These are phyloP conservation scores for Cordyceps sp. DNA, from an alignment of 2,329 filamentous ascomycete species.

Conservation along the genomic window DNA sequence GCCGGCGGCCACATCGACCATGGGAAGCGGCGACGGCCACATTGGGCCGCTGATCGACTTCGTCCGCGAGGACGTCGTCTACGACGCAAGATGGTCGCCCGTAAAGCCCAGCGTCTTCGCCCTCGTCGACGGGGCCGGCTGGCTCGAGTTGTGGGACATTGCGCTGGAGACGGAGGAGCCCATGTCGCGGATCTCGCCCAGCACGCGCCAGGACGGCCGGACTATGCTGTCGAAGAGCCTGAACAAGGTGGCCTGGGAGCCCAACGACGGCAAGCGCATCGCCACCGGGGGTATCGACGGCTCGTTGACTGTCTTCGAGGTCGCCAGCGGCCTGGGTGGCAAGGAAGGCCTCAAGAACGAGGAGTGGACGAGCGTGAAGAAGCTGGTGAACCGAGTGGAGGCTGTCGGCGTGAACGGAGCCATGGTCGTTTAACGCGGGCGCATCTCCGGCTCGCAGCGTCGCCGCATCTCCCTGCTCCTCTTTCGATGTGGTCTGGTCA, in stretches of 20 bases:
- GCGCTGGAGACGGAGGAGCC: constrained; percentile 87
- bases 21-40: constrained; percentile 29
- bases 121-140: constrained; percentile 82
- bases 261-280: constrained; percentile 68
- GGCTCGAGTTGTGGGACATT: constrained; percentile 89
- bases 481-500: no score
- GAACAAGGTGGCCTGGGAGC: constrained; percentile 92
- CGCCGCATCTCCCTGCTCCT: no score
- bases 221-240: constrained; percentile 68
- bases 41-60: constrained; percentile 75
- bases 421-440: constrained; percentile 16
- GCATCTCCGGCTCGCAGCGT: background rate
- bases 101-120: constrained; percentile 89
- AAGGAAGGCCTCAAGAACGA: constrained; percentile 69
- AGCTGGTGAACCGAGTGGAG: constrained; percentile 64
- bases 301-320: constrained; percentile 82
- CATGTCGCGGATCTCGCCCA: constrained; percentile 62
- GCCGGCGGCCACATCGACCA: constrained; percentile 53
- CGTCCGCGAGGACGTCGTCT: constrained; percentile 87
- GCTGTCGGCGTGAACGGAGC: constrained; percentile 34
- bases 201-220: constrained; percentile 43
- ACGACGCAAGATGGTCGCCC: constrained; percentile 90
- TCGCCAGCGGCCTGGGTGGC: constrained; percentile 67
- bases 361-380: constrained; percentile 89
- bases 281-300: constrained; percentile 89